Base-by-base conservation (phyloP, 495 filamentous ascomycete species). In the Aspergillus affinis region DNA sequence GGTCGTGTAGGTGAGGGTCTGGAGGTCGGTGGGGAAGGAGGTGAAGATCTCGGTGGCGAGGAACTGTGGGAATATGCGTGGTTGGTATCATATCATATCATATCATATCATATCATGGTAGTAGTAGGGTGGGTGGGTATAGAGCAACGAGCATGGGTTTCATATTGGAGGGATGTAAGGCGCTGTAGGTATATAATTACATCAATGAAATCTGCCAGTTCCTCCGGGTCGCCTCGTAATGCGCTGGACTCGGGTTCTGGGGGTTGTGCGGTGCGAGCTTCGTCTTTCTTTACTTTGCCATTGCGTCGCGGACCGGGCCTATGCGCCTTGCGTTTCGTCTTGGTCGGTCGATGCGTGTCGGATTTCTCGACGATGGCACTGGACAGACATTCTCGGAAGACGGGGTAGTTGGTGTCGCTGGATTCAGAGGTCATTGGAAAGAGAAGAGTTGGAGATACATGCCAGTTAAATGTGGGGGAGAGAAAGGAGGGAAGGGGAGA, bases 141-240 rank as follows among this genome's bases (percentile, higher is more conserved):
- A n/a, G n/a, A n/a, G n/a, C n/a, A n/a, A n/a, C n/a, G n/a, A n/a
- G n/a, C n/a, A n/a, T 32, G 30, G 30, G 30, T 2, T 48, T 46
- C 49, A 41, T 45, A 15, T 19, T 47, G 55, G 26, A 41, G 36
- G 32, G 51, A 26, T 26, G 2, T 26, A 26, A 26, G 23, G 23
- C 23, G 4, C 23, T 60, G n/a, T 20, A 12, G 30, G 3, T 36
- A 54, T 55, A 21, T n/a, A 62, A 61, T 51, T 79, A 85, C 84
- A 62, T 87, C 82, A 29, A 86, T 84, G 69, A 93, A 94, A 6
- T 93, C 91, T 48, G 79, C 81, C 27, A 93, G 73, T 52, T 92
- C 90, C 58, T 86, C 87, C 9, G 84, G 83, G 65, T 85, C 81
- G 5, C 73, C 65, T 41, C 66, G 64, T 21, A 68, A 63, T 18